phyloP scores from a whole-genome alignment of 345 rosid species.

The Citrus australasica region DNA sequence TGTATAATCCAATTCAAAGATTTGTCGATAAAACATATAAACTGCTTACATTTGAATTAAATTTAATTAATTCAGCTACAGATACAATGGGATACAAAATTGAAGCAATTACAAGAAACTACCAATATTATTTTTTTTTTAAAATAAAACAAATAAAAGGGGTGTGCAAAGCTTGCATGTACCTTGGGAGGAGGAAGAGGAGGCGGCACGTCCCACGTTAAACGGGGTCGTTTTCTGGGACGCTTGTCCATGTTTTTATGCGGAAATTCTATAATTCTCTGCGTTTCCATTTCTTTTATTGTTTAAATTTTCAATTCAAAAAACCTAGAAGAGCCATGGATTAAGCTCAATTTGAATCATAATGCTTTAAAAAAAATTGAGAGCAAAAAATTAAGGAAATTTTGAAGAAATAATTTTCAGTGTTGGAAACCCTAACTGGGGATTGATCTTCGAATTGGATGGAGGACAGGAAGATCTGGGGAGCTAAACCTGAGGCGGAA shows the following conservation, averaged over 20 bases:
- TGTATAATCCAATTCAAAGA: not conserved
- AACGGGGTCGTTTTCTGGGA: constrained; percentile 67
- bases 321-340: not conserved
- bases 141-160: not conserved
- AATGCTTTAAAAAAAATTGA: not conserved
- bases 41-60: not conserved
- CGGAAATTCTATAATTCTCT: constrained; percentile 57
- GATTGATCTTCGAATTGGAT: not conserved
- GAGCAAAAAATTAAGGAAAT: constrained; percentile 1
- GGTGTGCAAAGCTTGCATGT: not conserved
- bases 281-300: constrained; percentile 50
- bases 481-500: constrained; percentile 10
- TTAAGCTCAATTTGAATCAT: not conserved
- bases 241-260: constrained; percentile 60
- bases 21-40: not conserved
- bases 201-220: constrained; percentile 69
- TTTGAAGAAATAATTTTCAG: constrained; percentile 18
- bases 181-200: constrained; percentile 53
- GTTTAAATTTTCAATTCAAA: constrained; percentile 4
- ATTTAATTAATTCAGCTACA: not conserved
- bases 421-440: constrained; percentile 37
- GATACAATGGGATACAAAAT: not conserved
- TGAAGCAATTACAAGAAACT: not conserved
- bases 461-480: constrained; percentile 2
- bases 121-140: not conserved